These are phyloP conservation scores for Leptosphaerulina australis DNA, from an alignment of 2,329 filamentous ascomycete species.

Conservation along the genomic window DNA sequence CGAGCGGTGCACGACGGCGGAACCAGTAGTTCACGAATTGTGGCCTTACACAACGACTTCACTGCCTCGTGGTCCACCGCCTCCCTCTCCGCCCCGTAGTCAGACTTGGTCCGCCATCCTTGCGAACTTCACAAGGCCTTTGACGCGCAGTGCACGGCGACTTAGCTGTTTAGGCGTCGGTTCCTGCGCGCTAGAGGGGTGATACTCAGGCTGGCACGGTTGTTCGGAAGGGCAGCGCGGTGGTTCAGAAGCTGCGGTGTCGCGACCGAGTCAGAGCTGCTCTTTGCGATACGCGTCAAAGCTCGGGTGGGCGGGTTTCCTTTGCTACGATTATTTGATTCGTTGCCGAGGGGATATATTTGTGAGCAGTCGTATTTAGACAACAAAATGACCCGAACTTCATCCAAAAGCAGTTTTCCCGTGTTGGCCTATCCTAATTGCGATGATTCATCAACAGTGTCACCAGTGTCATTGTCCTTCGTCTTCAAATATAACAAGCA, in stretches of 20 bases:
- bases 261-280: neutral
- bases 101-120: too few relatives aligned
- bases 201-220: slow-evolving; percentile 20
- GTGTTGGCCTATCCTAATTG: slow-evolving; percentile 15
- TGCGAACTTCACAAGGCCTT: too few relatives aligned
- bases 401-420: slow-evolving; percentile 19
- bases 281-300: slow-evolving; percentile 7
- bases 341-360: slow-evolving; percentile 10
- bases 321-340: slow-evolving; percentile 3
- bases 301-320: slow-evolving; percentile 25
- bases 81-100: too few relatives aligned
- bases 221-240: slow-evolving; percentile 13
- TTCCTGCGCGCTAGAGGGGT: slow-evolving; percentile 17
- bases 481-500: slow-evolving; percentile 17
- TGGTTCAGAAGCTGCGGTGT: slow-evolving; percentile 5
- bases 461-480: slow-evolving; percentile 17
- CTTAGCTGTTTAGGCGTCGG: slow-evolving; percentile 19
- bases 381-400: slow-evolving; percentile 17
- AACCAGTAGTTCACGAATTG: too few relatives aligned
- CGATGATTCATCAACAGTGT: slow-evolving; percentile 14
- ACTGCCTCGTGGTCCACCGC: too few relatives aligned
- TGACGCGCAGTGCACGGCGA: slow-evolving; percentile 6
- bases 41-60: too few relatives aligned
- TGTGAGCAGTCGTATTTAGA: slow-evolving; percentile 19
- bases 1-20: too few relatives aligned